Conservation (phyloP, 148 eudicot species). For the Chenopodium berlandieri region DNA sequence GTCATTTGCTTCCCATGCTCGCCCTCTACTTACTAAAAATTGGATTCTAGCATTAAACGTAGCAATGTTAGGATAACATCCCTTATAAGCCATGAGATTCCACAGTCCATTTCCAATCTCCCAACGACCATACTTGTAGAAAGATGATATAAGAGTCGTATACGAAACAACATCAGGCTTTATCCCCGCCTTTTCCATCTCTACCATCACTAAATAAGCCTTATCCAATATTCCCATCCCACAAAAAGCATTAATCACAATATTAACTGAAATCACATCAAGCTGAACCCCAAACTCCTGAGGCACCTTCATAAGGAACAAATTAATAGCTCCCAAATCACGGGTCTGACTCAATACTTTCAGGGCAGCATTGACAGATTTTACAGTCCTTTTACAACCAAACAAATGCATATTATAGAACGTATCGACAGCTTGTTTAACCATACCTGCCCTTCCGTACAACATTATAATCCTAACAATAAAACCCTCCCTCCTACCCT, state of each 20-base stretch:
- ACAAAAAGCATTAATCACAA: conserved; percentile 66
- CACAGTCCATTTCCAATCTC: conserved; percentile 82
- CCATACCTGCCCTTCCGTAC: conserved; percentile 84
- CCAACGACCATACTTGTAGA: conserved; percentile 48
- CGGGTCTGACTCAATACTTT: conserved; percentile 53
- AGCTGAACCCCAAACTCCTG: conserved; percentile 43
- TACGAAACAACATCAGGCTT: conserved; percentile 73
- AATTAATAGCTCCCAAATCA: conserved; percentile 44
- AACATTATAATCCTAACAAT: conserved; percentile 71
- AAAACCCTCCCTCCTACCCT: conserved; percentile 82
- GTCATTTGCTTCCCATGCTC: conserved; percentile 76
- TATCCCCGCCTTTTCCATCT: conserved; percentile 66
- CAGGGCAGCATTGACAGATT: conserved; percentile 73
- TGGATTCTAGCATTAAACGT: conserved; percentile 89
- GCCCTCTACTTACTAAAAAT: conserved; percentile 57
- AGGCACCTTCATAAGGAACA: conserved; percentile 48
- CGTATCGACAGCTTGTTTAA: conserved; percentile 59
- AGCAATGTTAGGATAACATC: conserved; percentile 70
- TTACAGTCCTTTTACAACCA: conserved; percentile 68
- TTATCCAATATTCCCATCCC: conserved; percentile 50
- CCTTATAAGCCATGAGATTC: conserved; percentile 76
- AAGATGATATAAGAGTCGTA: conserved; percentile 74
- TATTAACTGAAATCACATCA: conserved; percentile 65
- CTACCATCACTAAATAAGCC: conserved; percentile 53
- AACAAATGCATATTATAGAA: conserved; percentile 64